Percentiles rank a stretch among this genome's conserved stretches.
Conservation (phyloP, 2,329 filamentous ascomycete genomes). For the Annulohypoxylon truncatum region DNA sequence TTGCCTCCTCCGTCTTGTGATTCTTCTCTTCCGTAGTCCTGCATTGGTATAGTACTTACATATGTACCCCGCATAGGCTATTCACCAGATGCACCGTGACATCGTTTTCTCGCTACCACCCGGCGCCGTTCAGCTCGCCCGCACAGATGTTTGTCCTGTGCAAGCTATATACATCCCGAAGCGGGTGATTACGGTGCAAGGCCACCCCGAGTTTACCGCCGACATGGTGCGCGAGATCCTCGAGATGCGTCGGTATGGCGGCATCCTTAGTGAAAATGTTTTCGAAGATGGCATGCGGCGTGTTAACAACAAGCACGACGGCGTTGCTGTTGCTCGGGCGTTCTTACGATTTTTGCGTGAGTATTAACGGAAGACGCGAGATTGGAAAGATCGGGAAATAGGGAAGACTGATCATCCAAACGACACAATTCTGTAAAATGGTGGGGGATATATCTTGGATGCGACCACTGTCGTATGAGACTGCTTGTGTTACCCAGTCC, state of each 20-base stretch:
- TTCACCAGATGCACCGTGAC: conserved; percentile 91
- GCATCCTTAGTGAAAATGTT: conserved; percentile 76
- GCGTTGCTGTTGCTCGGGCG: conserved; percentile 76
- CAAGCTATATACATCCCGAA: conserved; percentile 81
- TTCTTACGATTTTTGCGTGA: conserved; percentile 83
- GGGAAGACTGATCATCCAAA: neutral
- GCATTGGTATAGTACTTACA: neutral
- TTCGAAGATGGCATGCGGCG: conserved; percentile 76
- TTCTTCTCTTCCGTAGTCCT: neutral
- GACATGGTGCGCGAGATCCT: conserved; percentile 78
- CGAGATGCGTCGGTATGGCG: conserved; percentile 69
- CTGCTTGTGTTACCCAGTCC: neutral
- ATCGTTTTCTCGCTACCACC: conserved; percentile 73
- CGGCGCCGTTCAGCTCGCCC: conserved; percentile 71
- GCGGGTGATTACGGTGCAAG: conserved; percentile 80
- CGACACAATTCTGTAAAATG: neutral
- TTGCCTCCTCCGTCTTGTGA: neutral
- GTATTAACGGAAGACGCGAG: conserved; percentile 39
- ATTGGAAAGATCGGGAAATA: neutral
- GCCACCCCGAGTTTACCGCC: conserved; percentile 84
- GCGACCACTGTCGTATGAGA: conserved; percentile 13
- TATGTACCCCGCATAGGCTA: conserved; percentile 58
- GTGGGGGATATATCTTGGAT: neutral
- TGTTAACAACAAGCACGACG: conserved; percentile 78
- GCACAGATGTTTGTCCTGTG: conserved; percentile 74